Base-by-base conservation (phyloP, 495 filamentous ascomycete species). In the Talaromyces nanjingensis region DNA sequence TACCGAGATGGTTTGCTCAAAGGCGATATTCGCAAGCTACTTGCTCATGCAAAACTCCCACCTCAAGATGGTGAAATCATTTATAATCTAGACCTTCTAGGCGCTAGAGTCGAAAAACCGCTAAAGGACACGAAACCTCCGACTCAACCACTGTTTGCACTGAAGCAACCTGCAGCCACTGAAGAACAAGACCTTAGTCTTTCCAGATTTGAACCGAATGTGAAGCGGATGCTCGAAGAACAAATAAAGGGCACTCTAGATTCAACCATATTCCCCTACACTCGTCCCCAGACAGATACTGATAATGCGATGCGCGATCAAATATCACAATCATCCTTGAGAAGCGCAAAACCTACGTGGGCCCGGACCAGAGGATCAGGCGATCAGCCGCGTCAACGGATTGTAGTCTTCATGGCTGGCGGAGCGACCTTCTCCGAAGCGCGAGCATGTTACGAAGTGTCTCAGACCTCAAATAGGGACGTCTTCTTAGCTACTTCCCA, bases 351-450 rank as follows among this genome's bases (percentile, higher is more conserved):
- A 67, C 94, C 94, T 6, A 94, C 92, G 9, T 98, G 94, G 94
- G 94, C 94, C 7, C 89, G 89, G 58, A 88, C 90, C 12, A 85
- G 91, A 60, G 81, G 87, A 27, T 82, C 88, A 16, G 84, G 85
- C 9, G 84, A 88, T 20, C 93, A 97, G 68, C 91, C 90, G 60
- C 85, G 87, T 54, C 94, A 98, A 74, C 88, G 94, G 49, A 85
- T 98, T 54, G 89, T 98, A 64, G 88, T 98, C 55, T 97, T 97
- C 73, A 89, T 98, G 86, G 93, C 94, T 20, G 94, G 96, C 39
- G 94, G 94, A 47, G 96, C 96, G 6, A 98, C 93, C 3, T 94
- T 93, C 72, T 89, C 89, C 1, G 94, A 98, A 76, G 79, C 89
- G 6, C 86, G 96, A 59, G 81, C 88, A 20, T 98, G 94, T 76